Evolutionary conservation across 1,139 yeast species (phyloP).

Genomic region (Ogataea hybrid): DNA sequence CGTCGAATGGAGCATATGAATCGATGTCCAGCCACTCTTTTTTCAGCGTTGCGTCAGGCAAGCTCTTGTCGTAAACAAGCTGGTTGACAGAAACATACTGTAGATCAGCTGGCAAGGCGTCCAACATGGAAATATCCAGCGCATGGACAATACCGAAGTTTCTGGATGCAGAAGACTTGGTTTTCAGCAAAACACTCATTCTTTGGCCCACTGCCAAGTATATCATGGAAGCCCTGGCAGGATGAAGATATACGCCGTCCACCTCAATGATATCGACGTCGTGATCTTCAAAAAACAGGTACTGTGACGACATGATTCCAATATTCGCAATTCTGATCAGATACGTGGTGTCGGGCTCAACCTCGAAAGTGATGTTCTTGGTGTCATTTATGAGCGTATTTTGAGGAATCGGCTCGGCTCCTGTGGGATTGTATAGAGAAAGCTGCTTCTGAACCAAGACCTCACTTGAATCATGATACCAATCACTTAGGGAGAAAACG

Average conservation of each 20-base stretch:
- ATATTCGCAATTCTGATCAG: constrained; percentile 60
- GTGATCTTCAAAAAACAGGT: constrained; percentile 65
- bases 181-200: constrained; percentile 56
- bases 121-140: constrained; percentile 67
- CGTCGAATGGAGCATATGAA: constrained; percentile 43
- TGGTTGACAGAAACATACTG: constrained; percentile 53
- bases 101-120: constrained; percentile 51
- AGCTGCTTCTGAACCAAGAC: constrained; percentile 48
- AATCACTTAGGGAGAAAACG: constrained; percentile 54
- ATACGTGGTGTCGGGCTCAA: constrained; percentile 62
- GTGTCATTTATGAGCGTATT: constrained; percentile 64
- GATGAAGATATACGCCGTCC: constrained; percentile 68
- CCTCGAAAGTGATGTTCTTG: constrained; percentile 53
- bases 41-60: constrained; percentile 21
- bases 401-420: constrained; percentile 79
- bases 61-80: constrained; percentile 45
- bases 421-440: constrained; percentile 71
- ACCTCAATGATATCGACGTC: constrained; percentile 66
- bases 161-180: constrained; percentile 40
- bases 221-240: constrained; percentile 52
- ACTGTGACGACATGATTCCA: constrained; percentile 74
- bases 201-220: constrained; percentile 74
- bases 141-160: constrained; percentile 64
- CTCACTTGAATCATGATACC: constrained; percentile 55
- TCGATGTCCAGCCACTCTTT: constrained; percentile 23